Conservation (phyloP, 768 basidiomycete species). For the Cubamyces lactineus region DNA sequence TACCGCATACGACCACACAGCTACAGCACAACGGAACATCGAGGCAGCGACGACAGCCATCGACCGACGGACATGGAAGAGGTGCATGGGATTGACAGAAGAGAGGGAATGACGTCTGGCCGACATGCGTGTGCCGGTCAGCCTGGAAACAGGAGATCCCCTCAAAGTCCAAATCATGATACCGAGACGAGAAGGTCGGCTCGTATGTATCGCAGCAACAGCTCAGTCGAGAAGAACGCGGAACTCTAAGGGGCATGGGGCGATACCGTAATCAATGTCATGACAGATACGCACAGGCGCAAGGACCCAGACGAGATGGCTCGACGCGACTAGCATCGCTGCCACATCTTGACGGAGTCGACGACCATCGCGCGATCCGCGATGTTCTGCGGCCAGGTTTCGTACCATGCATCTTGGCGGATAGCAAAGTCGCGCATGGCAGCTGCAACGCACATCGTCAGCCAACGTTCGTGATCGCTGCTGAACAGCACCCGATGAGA, state of each 20-base stretch:
- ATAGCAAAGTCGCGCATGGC: slow-evolving; percentile 73
- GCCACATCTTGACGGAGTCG: slow-evolving; percentile 83
- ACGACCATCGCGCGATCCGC: slow-evolving; percentile 71
- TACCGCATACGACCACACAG: too few species aligned
- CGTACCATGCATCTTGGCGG: slow-evolving; percentile 64
- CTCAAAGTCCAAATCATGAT: not conserved
- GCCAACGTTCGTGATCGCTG: not conserved
- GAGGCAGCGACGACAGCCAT: too few species aligned
- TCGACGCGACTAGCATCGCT: slow-evolving; percentile 49
- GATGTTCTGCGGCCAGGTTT: slow-evolving; percentile 69
- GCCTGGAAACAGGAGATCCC: not conserved
- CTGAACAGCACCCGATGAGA: too few species aligned
- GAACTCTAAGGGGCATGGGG: not conserved
- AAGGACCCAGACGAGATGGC: not conserved
- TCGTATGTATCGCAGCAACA: not conserved
- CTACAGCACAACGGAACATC: too few species aligned
- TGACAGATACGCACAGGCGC: not conserved
- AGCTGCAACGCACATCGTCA: slow-evolving; percentile 40
- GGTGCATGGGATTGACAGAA: not conserved
- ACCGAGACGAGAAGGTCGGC: not conserved
- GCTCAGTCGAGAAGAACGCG: not conserved
- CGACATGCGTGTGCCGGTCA: not conserved
- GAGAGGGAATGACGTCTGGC: not conserved
- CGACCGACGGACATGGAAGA: too few species aligned
- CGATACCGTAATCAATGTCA: not conserved